These are phyloP conservation scores for barrel medic (Medicago truncatula) DNA, from an alignment of 306 rosid species.

Conservation along the genomic window DNA sequence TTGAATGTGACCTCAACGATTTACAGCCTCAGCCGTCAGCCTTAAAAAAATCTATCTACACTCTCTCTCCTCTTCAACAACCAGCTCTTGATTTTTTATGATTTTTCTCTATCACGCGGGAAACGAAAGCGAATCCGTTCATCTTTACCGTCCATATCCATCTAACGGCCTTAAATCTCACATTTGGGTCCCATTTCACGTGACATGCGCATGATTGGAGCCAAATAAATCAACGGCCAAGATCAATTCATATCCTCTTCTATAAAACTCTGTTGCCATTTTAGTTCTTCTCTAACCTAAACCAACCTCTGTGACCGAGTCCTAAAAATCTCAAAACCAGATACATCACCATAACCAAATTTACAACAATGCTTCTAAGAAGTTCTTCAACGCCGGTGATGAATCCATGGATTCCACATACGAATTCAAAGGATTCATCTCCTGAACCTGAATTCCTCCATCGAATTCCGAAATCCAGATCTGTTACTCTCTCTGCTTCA, in stretches of 20 bases:
- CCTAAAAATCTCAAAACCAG: neutral
- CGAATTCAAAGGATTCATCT: slow-evolving; percentile 47
- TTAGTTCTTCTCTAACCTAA: neutral
- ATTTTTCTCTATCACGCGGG: neutral
- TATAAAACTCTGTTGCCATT: slow-evolving; percentile 22
- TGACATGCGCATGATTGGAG: neutral
- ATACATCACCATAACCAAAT: neutral
- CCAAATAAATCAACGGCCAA: slow-evolving; percentile 42
- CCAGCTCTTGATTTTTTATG: slow-evolving; percentile 14
- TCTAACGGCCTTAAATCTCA: slow-evolving; percentile 30
- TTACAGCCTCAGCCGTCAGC: slow-evolving; percentile 31
- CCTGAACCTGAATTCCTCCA: slow-evolving; percentile 48
- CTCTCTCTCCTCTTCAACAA: neutral
- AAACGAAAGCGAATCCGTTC: slow-evolving; percentile 8
- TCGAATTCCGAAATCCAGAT: slow-evolving; percentile 48
- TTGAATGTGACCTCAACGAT: slow-evolving; percentile 31
- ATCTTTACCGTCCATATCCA: slow-evolving; percentile 44
- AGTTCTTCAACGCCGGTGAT: slow-evolving; percentile 64
- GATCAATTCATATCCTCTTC: slow-evolving; percentile 32
- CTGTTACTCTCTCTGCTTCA: slow-evolving; percentile 48
- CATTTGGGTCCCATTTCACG: slow-evolving; percentile 43
- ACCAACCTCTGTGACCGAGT: neutral
- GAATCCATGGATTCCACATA: slow-evolving; percentile 51
- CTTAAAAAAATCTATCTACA: slow-evolving; percentile 26
- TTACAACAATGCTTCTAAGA: slow-evolving; percentile 55